phyloP scores from a whole-genome alignment of 352 stramenopile genomes.

The Phytophthora fragariae region DNA sequence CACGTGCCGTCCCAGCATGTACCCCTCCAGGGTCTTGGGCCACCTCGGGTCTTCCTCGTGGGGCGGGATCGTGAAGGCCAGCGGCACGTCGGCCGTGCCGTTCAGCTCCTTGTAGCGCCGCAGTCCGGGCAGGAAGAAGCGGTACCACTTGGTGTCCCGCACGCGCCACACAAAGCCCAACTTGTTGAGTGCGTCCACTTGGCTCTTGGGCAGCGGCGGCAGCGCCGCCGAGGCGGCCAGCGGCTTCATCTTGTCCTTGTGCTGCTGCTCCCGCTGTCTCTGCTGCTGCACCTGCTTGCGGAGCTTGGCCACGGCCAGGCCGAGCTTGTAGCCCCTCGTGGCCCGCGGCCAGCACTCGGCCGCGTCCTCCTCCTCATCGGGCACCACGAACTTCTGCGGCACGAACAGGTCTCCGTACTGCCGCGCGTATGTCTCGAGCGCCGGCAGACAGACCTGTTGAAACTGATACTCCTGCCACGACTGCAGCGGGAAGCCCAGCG shows the following conservation, averaged over 20 bases:
- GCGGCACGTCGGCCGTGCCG: conserved; percentile 64
- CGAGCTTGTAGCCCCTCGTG: conserved; percentile 86
- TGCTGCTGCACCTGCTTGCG: conserved; percentile 65
- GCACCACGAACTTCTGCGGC: conserved; percentile 93
- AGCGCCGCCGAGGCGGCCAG: conserved; percentile 4
- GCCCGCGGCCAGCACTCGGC: conserved; percentile 70
- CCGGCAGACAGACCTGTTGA: conserved; percentile 66
- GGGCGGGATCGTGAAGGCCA: conserved; percentile 65
- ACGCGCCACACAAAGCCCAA: conserved; percentile 94
- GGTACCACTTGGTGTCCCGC: conserved; percentile 74
- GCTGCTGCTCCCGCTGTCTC: conserved; percentile 25
- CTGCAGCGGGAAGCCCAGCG: conserved; percentile 66
- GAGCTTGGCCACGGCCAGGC: conserved; percentile 90
- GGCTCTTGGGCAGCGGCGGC: conserved; percentile 53
- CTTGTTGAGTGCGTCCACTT: conserved; percentile 83
- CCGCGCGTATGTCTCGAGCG: conserved; percentile 81
- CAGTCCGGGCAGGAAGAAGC: conserved; percentile 74
- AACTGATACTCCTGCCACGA: conserved; percentile 76
- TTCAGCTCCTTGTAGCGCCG: conserved; percentile 64
- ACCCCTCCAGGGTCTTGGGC: conserved; percentile 58
- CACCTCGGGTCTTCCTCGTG: conserved; percentile 48
- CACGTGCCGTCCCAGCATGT: conserved; percentile 70
- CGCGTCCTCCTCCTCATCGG: conserved; percentile 38
- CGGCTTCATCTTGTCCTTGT: conserved; percentile 29
- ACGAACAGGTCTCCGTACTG: conserved; percentile 91